Base-by-base conservation (phyloP, 768 basidiomycete genomes). In the Collybiopsis luxurians region DNA sequence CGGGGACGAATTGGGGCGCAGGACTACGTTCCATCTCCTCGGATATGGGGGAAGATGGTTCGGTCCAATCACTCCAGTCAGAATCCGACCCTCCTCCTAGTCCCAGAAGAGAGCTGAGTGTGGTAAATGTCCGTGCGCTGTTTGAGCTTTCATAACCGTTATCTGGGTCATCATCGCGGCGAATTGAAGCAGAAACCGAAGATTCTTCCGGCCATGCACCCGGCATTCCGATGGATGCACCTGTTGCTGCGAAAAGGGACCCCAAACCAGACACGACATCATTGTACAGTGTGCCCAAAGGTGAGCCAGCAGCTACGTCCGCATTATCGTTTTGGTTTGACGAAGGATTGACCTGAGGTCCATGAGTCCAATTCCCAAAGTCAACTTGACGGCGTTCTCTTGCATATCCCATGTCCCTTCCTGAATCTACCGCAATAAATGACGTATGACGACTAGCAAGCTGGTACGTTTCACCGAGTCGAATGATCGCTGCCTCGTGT, bases 391-490 rank as follows among this genome's bases (percentile, higher is more conserved):
- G 38, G 21, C 28, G 30, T 13, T 15, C 30, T 24, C 36, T 45
- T 2, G 51, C 46, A n/a, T 38, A 43, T 27, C 1, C 43, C 4
- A 49, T 53, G 48, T 68, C 70, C 2, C 53, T 62, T n/a, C 69
- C 72, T 36, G 58, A 63, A 54, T 82, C 79, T 1, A 82, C 69
- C 1, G 81, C 84, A 43, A 87, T 69, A 61, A 86, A 87, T 1
- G 82, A 82, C 0, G 85, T 87, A 57, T 78, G 66, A 39, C 63
- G 62, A 64, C 79, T 85, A 1, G 73, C 76, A 42, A 87, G 73
- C 55, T 79, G 77, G 59, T 85, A 85, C 28, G 66, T 67, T 57
- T 74, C 67, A 5, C 82, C 84, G 1, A 86, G 72, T 36, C 74
- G 72, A 11, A 84, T 64, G 28, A 85, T 80, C 2, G 74, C 71